Percentiles rank a stretch among this genome's conserved stretches.
phyloP scores from a whole-genome alignment of 768 basidiomycete genomes.

The Kwoniella europaea region DNA sequence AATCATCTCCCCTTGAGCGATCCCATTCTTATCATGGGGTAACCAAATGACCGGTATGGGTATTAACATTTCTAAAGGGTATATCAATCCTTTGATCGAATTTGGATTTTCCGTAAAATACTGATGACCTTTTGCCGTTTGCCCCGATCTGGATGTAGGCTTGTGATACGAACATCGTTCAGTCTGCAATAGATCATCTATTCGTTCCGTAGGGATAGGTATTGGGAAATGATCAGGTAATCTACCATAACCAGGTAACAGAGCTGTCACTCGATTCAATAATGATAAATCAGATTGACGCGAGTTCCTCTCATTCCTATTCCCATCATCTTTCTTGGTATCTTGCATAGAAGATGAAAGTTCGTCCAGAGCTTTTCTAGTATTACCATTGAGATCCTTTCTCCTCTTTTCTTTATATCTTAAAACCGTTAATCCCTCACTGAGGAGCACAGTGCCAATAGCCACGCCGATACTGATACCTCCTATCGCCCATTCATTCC shows the following conservation, averaged over 20 bases:
- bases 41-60: conserved; percentile 82
- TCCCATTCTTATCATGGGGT: conserved; percentile 74
- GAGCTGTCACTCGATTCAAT: conserved; percentile 57
- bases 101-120: conserved; percentile 76
- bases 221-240: conserved; percentile 53
- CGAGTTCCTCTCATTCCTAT: conserved; percentile 64
- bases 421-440: conserved; percentile 67
- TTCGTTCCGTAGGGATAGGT: conserved; percentile 69
- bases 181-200: conserved; percentile 80
- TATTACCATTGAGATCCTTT: not conserved
- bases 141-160: conserved; percentile 9
- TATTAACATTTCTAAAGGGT: conserved; percentile 79
- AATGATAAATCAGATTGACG: conserved; percentile 55
- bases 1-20: conserved; percentile 73
- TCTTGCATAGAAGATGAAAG: conserved; percentile 16
- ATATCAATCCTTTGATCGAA: conserved; percentile 76
- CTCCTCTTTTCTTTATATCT: conserved; percentile 1
- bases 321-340: conserved; percentile 29
- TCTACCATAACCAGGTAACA: conserved; percentile 68
- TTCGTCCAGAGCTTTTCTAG: conserved; percentile 16
- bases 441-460: conserved; percentile 63
- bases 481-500: conserved; percentile 74
- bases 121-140: conserved; percentile 62
- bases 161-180: conserved; percentile 61
- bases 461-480: conserved; percentile 68